A percentile compares a stretch with the other conserved stretches of the same genome.
Evolutionary conservation across 192 early-diverging fungal species (phyloP).

Genomic region (Dispira parvispora): DNA sequence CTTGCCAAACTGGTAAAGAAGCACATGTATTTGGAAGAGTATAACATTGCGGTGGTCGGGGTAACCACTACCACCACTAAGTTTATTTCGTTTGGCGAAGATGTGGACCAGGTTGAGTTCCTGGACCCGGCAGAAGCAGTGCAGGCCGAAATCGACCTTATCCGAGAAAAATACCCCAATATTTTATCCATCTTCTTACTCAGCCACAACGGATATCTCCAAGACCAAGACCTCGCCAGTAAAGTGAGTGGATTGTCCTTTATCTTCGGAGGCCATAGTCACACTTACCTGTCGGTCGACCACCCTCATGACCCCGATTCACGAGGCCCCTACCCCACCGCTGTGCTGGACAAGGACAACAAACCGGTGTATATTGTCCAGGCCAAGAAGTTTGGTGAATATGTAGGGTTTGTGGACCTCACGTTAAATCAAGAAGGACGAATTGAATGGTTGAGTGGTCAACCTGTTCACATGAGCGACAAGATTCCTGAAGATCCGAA

Average conservation of each 20-base stretch:
- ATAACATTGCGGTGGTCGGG: slow-evolving; percentile 49
- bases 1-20: slow-evolving; percentile 34
- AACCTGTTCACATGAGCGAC: slow-evolving; percentile 36
- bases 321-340: slow-evolving; percentile 50
- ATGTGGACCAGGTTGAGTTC: slow-evolving; percentile 24
- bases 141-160: slow-evolving; percentile 41
- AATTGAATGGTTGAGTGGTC: slow-evolving; percentile 34
- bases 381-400: slow-evolving; percentile 42
- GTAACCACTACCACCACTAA: slow-evolving; percentile 40
- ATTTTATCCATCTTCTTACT: slow-evolving; percentile 33
- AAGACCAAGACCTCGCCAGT: slow-evolving; percentile 41
- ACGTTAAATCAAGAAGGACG: slow-evolving; percentile 37
- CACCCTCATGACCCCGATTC: slow-evolving; percentile 19
- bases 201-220: slow-evolving; percentile 57
- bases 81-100: slow-evolving; percentile 33
- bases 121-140: slow-evolving; percentile 37
- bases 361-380: slow-evolving; percentile 51
- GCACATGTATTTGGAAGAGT: slow-evolving; percentile 41
- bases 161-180: slow-evolving; percentile 38
- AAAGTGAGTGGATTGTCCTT: slow-evolving; percentile 35
- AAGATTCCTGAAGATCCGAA: slow-evolving; percentile 26
- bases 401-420: slow-evolving; percentile 42
- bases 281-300: slow-evolving; percentile 41
- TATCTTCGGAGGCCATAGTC: slow-evolving; percentile 64
- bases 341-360: slow-evolving; percentile 39